Evolutionary conservation across 495 filamentous ascomycete genomes (phyloP), one percentile per base, ranked within the genome.

Genomic region (Rostrohypoxylon terebratum): DNA sequence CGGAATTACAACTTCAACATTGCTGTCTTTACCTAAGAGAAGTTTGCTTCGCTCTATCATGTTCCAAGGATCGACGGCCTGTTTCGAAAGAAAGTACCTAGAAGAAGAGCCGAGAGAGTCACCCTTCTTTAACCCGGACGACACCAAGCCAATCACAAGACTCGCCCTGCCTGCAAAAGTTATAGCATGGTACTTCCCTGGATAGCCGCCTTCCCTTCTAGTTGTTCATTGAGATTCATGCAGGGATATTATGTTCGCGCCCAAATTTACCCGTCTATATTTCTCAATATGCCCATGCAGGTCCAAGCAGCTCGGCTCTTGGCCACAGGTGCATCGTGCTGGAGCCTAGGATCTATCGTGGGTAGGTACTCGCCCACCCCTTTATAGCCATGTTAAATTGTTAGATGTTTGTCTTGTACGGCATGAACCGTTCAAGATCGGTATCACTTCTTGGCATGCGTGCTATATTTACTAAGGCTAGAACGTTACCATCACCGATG

Each of bases 251-350:
- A 33, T 55, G 20, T 55, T 23, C 48, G 53, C 59, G 31, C 21
- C n/a, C 38, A 60, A 14, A 72, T 72, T 71, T 75, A 72, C 38
- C 72, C 72, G 68, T 71, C 33, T 62, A 74, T 71, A 63, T 68
- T 64, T 58, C 59, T 72, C 31, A 50, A 75, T 65, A 68, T 75
- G 48, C 64, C 61, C 61, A 62, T 66, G 66, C 55, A 66, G 65
- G 71, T 63, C 66, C 61, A 63, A 57, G 48, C 48, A 33, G 31
- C 20, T 54, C 50, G 31, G 28, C 54, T 69, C 65, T 66, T 65
- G 44, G 55, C 68, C 54, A 48, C 38, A 53, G 25, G 31, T 54
- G 25, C 45, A 51, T 44, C 20, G 36, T 47, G 53, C 18, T 21
- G 14, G 51, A 50, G 20, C 34, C 57, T n/a, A 50, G 61, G 47